Evolutionary conservation across 1,284 basidiomycete species (phyloP), one percentile per base, ranked within the genome.

Genomic region (Ceratobasidium sp.): DNA sequence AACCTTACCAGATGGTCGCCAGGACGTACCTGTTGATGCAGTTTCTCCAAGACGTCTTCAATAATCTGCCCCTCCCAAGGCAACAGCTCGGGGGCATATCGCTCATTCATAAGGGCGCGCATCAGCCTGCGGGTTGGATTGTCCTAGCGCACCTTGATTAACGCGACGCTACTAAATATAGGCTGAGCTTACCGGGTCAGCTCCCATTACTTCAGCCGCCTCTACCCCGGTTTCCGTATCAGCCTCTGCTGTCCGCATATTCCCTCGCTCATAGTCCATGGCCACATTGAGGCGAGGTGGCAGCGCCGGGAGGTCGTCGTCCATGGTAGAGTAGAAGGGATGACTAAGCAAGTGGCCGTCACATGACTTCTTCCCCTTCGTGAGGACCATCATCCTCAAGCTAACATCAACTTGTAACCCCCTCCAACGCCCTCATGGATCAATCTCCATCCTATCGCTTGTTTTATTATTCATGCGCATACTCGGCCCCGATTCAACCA

Each of bases 31-130:
- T 96, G 94, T 75, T 92, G 87, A 74, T 91, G 84, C 62, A 96
- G 84, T 75, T 92, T 91, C 77, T 94, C 91, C 73, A 96, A 81
- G 54, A 96, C 75, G 22, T 82, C 79, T 20, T 87, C 84, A 47
- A 96, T 81, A 20, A 96, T 79, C 55, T 86, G 85, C 69, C 91
- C 92, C 73, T 93, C 89, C 54, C 88, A 88, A 2, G 85, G 84
- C 52, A 94, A 81, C 38, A 96, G 83, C 73, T 93, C 92, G 1
- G 90, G 91, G 3, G 91, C 87, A 71, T 93, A 88, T 60, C 94
- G 81, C 76, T 96, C 94, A 78, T 92, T 90, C 80, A 90, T 87
- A 93, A 93, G 95, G 68, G 90, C 88, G 53, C 89, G 83, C 58
- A 87, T 87, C 54, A 96, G 83, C 73, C 85, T 67, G 12, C 31